These are phyloP conservation scores for Thelonectria discophora DNA, from an alignment of 2,329 filamentous ascomycete species.

Conservation along the genomic window DNA sequence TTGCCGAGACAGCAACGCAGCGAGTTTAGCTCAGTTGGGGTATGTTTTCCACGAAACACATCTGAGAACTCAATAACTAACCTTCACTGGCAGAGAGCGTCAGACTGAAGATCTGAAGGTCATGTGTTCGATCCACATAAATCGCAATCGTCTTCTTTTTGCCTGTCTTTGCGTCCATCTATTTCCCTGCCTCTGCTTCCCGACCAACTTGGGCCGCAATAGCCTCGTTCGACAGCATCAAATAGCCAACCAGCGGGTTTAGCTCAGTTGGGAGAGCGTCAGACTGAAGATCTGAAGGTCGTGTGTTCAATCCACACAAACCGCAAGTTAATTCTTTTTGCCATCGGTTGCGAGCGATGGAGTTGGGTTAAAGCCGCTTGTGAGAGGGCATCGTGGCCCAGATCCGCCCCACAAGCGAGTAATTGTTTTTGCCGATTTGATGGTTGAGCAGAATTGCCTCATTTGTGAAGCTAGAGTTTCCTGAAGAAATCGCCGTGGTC, in stretches of 20 bases:
- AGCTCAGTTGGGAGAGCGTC: conserved; percentile 25
- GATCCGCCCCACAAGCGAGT: background rate
- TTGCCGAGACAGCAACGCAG: background rate
- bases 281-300: conserved; percentile 26
- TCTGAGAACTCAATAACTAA: conserved; percentile 9
- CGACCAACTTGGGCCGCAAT: background rate
- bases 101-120: conserved; percentile 28
- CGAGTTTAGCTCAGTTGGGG: conserved; percentile 24
- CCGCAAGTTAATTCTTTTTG: conserved; percentile 15
- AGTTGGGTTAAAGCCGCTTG: background rate
- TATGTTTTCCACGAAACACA: background rate
- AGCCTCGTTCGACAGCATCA: background rate
- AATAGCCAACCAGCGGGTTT: conserved; percentile 15
- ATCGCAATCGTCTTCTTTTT: conserved; percentile 20
- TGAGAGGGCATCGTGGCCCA: background rate
- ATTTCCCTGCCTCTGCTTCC: background rate
- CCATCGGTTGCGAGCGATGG: background rate
- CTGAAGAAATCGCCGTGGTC: too few relatives aligned
- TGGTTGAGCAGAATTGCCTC: background rate
- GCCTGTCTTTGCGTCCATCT: background rate
- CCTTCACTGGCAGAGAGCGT: conserved; percentile 25
- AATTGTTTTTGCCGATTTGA: background rate
- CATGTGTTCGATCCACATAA: conserved; percentile 27
- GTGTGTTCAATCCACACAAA: conserved; percentile 24
- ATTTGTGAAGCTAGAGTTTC: background rate